Evolutionary conservation across 208 protist genomes (phyloP).

Genomic region (Spongospora subterranea): DNA sequence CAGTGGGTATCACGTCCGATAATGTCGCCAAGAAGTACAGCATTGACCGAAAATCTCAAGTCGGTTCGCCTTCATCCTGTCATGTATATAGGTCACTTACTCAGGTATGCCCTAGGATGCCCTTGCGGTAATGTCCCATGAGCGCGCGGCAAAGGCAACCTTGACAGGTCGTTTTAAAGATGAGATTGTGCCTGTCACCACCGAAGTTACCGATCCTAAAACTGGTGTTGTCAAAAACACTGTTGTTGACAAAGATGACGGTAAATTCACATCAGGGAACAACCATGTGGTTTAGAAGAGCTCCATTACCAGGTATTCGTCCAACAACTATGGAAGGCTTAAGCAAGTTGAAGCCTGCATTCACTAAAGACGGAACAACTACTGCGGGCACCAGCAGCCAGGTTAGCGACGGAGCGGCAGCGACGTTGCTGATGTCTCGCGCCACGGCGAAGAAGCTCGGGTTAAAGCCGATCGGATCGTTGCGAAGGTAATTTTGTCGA

Average conservation of each 20-base stretch:
- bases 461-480: conserved; percentile 66
- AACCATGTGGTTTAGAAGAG: no score
- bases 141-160: conserved; percentile 60
- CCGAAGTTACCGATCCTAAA: conserved; percentile 15
- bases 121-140: conserved; percentile 66
- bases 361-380: conserved; percentile 69
- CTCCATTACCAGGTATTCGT: neutral
- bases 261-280: neutral
- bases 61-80: neutral
- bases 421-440: conserved; percentile 66
- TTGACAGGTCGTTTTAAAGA: conserved; percentile 62
- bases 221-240: conserved; percentile 57
- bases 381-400: conserved; percentile 71
- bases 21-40: conserved; percentile 67
- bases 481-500: conserved; percentile 63
- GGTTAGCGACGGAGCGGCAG: conserved; percentile 74
- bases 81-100: neutral
- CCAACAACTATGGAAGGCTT: conserved; percentile 59
- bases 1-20: conserved; percentile 73
- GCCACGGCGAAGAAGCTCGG: conserved; percentile 66
- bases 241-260: conserved; percentile 64
- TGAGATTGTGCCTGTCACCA: conserved; percentile 72
- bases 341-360: conserved; percentile 66
- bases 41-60: conserved; percentile 63
- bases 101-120: conserved; percentile 62